Evolutionary conservation across 2,329 filamentous ascomycete genomes (phyloP).

Genomic region (Trichoderma hamatum): DNA sequence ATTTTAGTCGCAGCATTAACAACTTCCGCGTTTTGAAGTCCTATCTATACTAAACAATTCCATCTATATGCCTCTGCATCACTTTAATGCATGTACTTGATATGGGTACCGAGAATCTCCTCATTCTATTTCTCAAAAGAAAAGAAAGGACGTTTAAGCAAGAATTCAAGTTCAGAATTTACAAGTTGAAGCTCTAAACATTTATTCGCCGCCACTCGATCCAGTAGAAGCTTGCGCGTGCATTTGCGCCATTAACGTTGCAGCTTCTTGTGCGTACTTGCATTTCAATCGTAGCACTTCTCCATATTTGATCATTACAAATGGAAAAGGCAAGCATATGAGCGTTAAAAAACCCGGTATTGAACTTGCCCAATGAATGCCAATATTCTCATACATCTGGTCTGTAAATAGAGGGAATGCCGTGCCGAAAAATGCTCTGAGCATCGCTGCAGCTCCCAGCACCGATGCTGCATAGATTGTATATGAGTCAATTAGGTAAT

Average conservation of each 20-base stretch:
- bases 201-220: not conserved
- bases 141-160: not conserved
- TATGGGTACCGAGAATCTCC: too few relatives aligned
- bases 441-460: constrained; percentile 4
- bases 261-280: constrained; percentile 5
- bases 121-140: too few relatives aligned
- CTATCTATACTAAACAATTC: too few relatives aligned
- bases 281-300: not conserved
- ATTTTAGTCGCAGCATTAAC: not conserved
- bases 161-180: not conserved
- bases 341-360: not conserved
- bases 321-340: constrained; percentile 1
- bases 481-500: not conserved
- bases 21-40: too few relatives aligned
- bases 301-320: constrained; percentile 6
- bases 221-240: not conserved
- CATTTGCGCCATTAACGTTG: not conserved
- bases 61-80: too few relatives aligned
- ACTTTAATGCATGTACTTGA: too few relatives aligned
- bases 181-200: not conserved
- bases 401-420: not conserved
- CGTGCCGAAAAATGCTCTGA: constrained; percentile 6
- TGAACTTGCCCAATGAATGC: not conserved
- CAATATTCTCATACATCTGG: not conserved
- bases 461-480: constrained; percentile 8